phyloP scores from a whole-genome alignment of 164 flowering plant species.

The Chimonanthus praecox region DNA sequence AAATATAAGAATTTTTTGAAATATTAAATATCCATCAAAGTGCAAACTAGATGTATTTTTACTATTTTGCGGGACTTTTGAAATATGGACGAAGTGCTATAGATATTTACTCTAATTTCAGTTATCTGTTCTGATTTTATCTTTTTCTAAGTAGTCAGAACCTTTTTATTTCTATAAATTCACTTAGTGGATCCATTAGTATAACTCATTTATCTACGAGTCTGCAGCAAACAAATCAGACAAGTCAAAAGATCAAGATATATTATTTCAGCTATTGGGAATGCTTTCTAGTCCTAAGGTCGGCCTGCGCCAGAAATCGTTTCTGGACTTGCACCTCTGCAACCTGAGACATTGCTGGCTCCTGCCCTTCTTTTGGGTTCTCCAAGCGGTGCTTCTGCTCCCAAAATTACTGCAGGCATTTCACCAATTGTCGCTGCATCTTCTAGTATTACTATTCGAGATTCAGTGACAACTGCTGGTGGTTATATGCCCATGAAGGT shows the following conservation, averaged over 20 bases:
- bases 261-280: slow-evolving; percentile 42
- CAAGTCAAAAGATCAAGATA: slow-evolving; percentile 40
- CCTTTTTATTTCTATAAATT: background rate
- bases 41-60: too few relatives aligned
- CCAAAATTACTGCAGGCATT: background rate
- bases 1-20: too few relatives aligned
- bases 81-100: background rate
- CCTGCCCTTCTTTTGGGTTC: slow-evolving; percentile 17
- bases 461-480: slow-evolving; percentile 8
- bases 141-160: background rate
- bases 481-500: background rate
- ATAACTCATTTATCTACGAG: slow-evolving; percentile 5
- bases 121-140: background rate
- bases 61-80: background rate
- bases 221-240: slow-evolving; percentile 40
- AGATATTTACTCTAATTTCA: too few relatives aligned
- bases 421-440: background rate
- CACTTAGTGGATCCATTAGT: background rate
- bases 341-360: slow-evolving; percentile 15
- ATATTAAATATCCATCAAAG: too few relatives aligned
- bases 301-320: slow-evolving; percentile 25
- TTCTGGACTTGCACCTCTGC: slow-evolving; percentile 26
- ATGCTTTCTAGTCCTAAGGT: slow-evolving; percentile 29
- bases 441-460: slow-evolving; percentile 8
- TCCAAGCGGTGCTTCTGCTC: slow-evolving; percentile 11